Evolutionary conservation across 352 stramenopile genomes (phyloP).

Genomic region (Globisporangium apiculatum): DNA sequence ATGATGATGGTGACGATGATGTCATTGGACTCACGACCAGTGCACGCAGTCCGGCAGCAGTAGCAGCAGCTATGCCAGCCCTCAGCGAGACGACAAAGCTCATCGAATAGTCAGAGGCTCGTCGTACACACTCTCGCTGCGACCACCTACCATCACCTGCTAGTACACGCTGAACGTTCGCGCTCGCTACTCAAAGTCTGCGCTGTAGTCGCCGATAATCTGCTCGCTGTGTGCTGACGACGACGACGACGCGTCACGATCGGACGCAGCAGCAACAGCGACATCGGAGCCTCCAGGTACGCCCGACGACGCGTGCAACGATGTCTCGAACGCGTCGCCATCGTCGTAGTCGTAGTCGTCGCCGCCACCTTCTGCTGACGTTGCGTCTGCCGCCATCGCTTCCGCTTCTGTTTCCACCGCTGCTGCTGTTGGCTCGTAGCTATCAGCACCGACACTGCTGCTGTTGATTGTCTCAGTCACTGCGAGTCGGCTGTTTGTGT

Average conservation of each 20-base stretch:
- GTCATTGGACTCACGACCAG: background rate
- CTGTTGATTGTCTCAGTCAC: background rate
- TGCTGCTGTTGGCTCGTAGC: too few species aligned
- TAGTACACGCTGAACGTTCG: background rate
- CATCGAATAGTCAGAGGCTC: conserved; percentile 15
- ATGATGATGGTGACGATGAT: conserved; percentile 3
- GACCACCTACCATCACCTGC: too few species aligned
- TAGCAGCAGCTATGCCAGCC: conserved; percentile 1
- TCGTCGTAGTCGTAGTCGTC: conserved; percentile 19
- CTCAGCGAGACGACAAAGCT: conserved; percentile 34
- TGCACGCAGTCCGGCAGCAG: background rate
- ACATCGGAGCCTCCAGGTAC: conserved; percentile 1
- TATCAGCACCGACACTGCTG: too few species aligned
- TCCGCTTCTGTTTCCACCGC: background rate
- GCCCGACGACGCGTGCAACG: conserved; percentile 3
- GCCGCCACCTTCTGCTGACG: background rate
- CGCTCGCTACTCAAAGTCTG: conserved; percentile 44
- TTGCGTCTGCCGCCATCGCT: background rate
- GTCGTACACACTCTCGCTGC: too few species aligned
- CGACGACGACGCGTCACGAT: background rate
- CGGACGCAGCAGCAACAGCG: background rate
- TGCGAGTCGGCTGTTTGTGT: background rate
- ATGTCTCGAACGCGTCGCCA: background rate
- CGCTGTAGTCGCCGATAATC: conserved; percentile 34
- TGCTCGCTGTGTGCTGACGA: conserved; percentile 1